phyloP scores from a whole-genome alignment of 202 grass and related monocot species.

The Panicum hallii region DNA sequence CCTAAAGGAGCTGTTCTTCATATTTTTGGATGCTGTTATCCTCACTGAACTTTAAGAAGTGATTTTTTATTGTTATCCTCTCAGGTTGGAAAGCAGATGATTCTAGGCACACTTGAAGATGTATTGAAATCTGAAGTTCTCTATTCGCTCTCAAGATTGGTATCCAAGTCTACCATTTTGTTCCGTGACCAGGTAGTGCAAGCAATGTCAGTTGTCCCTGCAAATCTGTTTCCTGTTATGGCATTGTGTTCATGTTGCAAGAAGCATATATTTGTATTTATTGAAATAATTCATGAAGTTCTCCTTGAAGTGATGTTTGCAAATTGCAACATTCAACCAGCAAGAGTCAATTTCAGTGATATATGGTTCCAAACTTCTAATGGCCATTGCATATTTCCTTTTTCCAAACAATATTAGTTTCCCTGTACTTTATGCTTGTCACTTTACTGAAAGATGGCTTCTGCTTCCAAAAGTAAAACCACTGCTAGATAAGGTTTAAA shows the following conservation, averaged over 20 bases:
- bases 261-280: conserved; percentile 4
- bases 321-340: neutral
- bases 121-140: conserved; percentile 78
- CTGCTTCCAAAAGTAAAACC: conserved; percentile 17
- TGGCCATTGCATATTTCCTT: neutral
- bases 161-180: conserved; percentile 66
- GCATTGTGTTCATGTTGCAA: conserved; percentile 1
- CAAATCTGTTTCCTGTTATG: conserved; percentile 31
- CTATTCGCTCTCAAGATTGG: conserved; percentile 69
- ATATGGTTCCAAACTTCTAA: conserved; percentile 3
- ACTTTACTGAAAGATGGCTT: conserved; percentile 24
- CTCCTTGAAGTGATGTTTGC: conserved; percentile 1
- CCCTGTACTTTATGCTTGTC: neutral
- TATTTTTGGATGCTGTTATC: conserved; percentile 17
- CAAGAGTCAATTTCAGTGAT: neutral
- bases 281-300: neutral
- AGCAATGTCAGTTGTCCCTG: conserved; percentile 2
- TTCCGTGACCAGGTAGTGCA: conserved; percentile 66
- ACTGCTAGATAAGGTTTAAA: neutral
- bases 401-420: neutral
- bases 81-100: conserved; percentile 70
- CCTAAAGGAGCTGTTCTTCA: conserved; percentile 8
- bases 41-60: neutral
- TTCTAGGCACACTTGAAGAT: conserved; percentile 62
- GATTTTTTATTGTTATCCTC: conserved; percentile 19